phyloP scores from a whole-genome alignment of 2,329 filamentous ascomycete species.

The Parastagonospora avenae region DNA sequence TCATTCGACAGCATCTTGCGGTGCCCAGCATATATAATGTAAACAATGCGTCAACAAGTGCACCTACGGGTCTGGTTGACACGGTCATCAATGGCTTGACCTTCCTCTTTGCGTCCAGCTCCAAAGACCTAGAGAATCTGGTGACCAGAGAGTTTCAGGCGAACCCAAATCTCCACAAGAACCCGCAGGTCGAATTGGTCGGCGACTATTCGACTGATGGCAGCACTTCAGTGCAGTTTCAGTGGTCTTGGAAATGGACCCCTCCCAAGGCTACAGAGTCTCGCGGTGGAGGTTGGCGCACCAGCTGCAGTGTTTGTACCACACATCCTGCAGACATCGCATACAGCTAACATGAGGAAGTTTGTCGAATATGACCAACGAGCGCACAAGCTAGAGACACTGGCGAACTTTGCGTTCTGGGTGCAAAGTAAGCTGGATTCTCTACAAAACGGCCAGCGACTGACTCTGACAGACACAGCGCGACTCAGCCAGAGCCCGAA shows the following conservation, averaged over 20 bases:
- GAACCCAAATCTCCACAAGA: constrained; percentile 96
- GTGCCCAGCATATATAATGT: constrained; percentile 45
- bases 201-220: constrained; percentile 87
- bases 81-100: constrained; percentile 87
- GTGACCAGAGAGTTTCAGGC: constrained; percentile 95
- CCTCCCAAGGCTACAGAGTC: constrained; percentile 84
- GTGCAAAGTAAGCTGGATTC: constrained; percentile 69
- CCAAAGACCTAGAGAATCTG: constrained; percentile 87
- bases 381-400: constrained; percentile 83
- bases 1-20: constrained; percentile 65
- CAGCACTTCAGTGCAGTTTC: constrained; percentile 82
- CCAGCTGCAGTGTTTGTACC: constrained; percentile 79
- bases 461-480: constrained; percentile 41
- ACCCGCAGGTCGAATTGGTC: constrained; percentile 92
- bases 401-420: constrained; percentile 95
- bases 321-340: background rate
- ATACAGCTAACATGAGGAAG: constrained; percentile 51
- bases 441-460: background rate
- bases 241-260: constrained; percentile 97
- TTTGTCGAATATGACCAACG: constrained; percentile 97
- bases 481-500: constrained; percentile 47
- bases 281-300: constrained; percentile 89
- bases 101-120: constrained; percentile 85
- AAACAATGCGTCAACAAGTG: constrained; percentile 57
- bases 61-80: constrained; percentile 56